Conservation (phyloP, 495 filamentous ascomycete species). For the Choiromyces venosus region DNA sequence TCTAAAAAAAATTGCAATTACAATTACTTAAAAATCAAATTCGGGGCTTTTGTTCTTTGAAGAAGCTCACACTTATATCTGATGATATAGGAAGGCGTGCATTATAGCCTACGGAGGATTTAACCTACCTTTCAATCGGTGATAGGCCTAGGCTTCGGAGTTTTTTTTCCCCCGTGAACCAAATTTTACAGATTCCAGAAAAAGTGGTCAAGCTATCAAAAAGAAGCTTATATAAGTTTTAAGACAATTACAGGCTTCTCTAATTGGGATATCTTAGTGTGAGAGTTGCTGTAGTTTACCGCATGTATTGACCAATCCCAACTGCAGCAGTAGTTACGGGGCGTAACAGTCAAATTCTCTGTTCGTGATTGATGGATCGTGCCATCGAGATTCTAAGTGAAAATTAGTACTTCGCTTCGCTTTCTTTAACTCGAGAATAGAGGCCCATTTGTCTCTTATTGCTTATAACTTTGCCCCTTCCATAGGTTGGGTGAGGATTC, state of each 20-base stretch:
- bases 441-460: background rate
- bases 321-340: background rate
- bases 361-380: background rate
- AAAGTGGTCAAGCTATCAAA: background rate
- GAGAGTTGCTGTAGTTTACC: background rate
- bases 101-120: background rate
- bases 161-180: background rate
- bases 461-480: background rate
- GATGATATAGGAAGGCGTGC: background rate
- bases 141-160: background rate
- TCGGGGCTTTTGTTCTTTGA: background rate
- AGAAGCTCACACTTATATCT: background rate
- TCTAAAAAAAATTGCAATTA: too few relatives aligned
- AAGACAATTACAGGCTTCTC: background rate
- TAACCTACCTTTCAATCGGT: background rate
- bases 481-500: background rate
- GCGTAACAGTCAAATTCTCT: background rate
- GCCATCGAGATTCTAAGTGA: background rate
- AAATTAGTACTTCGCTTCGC: background rate
- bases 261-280: background rate
- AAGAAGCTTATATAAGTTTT: background rate
- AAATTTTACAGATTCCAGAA: background rate
- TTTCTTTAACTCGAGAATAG: background rate
- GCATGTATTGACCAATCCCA: background rate
- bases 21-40: too few relatives aligned